These are phyloP conservation scores for Trichomonascaceae sp. DNA, from an alignment of 1,139 yeast genomes.

Conservation along the genomic window DNA sequence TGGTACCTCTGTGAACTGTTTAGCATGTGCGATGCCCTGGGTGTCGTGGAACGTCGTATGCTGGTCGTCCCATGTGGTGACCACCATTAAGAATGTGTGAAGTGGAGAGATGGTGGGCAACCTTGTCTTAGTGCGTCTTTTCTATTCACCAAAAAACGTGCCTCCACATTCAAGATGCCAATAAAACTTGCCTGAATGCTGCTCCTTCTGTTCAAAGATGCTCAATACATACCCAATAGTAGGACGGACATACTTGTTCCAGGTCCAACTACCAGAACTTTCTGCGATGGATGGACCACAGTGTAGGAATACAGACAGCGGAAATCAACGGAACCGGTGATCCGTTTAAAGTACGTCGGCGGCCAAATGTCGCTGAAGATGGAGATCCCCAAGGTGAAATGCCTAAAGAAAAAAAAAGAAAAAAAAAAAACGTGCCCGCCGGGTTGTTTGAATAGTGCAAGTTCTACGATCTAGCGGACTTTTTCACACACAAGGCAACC, in stretches of 20 bases:
- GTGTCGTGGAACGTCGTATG: background rate
- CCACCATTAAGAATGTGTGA: too few relatives aligned
- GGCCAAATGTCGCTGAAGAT: conserved; percentile 96
- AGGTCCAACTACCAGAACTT: conserved; percentile 60
- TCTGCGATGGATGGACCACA: conserved; percentile 95
- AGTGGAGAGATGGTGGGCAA: too few relatives aligned
- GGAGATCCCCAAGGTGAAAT: conserved; percentile 94
- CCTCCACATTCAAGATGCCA: too few relatives aligned
- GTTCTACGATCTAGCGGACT: conserved; percentile 89
- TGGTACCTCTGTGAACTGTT: background rate
- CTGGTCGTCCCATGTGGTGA: background rate
- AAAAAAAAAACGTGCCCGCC: conserved; percentile 67
- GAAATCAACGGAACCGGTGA: conserved; percentile 71
- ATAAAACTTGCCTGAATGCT: too few relatives aligned
- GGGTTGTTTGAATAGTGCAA: conserved; percentile 50
- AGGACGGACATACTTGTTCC: too few relatives aligned
- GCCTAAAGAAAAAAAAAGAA: conserved; percentile 93
- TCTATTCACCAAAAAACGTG: too few relatives aligned
- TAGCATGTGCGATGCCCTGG: background rate
- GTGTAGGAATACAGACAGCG: conserved; percentile 80
- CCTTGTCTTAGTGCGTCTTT: too few relatives aligned
- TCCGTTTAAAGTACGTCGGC: conserved; percentile 78
- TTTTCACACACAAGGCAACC: conserved; percentile 79
- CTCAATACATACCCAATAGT: too few relatives aligned
- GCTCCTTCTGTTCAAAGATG: too few relatives aligned